A percentile compares a stretch with the other conserved stretches of the same genome.
Conservation (phyloP, 1,284 basidiomycete genomes). For the Malassezia caprae region DNA sequence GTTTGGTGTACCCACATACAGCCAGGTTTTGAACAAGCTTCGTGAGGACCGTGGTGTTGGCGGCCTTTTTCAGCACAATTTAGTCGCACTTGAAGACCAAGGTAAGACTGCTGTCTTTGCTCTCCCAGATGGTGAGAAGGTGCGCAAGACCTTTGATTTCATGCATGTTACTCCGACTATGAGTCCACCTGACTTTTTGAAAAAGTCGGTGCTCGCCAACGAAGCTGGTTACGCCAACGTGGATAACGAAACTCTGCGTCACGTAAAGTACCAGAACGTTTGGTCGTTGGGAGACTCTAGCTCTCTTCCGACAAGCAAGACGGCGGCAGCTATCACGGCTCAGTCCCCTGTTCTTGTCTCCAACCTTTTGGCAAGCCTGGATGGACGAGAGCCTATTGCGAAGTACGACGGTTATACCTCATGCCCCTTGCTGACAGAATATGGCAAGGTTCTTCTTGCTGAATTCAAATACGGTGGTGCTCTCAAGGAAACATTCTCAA, state of each 20-base stretch:
- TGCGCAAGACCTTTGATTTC: slow-evolving; percentile 67
- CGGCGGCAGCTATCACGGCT: slow-evolving; percentile 80
- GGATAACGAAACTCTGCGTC: slow-evolving; percentile 66
- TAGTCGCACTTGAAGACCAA: slow-evolving; percentile 57
- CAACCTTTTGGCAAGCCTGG: slow-evolving; percentile 55
- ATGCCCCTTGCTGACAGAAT: slow-evolving; percentile 58
- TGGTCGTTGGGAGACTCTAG: slow-evolving; percentile 85
- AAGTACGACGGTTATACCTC: slow-evolving; percentile 47
- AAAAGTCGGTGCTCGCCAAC: slow-evolving; percentile 56
- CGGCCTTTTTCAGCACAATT: slow-evolving; percentile 72
- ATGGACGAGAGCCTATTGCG: slow-evolving; percentile 25
- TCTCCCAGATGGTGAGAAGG: slow-evolving; percentile 32
- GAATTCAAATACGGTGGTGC: slow-evolving; percentile 73
- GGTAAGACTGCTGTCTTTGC: slow-evolving; percentile 70
- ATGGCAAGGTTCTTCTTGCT: slow-evolving; percentile 74
- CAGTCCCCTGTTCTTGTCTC: slow-evolving; percentile 86
- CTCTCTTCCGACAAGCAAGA: slow-evolving; percentile 86
- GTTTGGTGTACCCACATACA: slow-evolving; percentile 78
- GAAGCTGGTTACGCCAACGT: slow-evolving; percentile 61
- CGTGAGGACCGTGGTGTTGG: slow-evolving; percentile 69
- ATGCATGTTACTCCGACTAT: slow-evolving; percentile 84
- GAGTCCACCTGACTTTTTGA: slow-evolving; percentile 75
- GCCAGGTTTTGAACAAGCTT: slow-evolving; percentile 68
- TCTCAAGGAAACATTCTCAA: slow-evolving; percentile 63
- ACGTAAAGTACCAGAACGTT: slow-evolving; percentile 70